Percentiles rank a stretch among this genome's conserved stretches.
These are phyloP conservation scores for Steccherinum ochraceum DNA, from an alignment of 768 basidiomycete species.

Conservation along the genomic window DNA sequence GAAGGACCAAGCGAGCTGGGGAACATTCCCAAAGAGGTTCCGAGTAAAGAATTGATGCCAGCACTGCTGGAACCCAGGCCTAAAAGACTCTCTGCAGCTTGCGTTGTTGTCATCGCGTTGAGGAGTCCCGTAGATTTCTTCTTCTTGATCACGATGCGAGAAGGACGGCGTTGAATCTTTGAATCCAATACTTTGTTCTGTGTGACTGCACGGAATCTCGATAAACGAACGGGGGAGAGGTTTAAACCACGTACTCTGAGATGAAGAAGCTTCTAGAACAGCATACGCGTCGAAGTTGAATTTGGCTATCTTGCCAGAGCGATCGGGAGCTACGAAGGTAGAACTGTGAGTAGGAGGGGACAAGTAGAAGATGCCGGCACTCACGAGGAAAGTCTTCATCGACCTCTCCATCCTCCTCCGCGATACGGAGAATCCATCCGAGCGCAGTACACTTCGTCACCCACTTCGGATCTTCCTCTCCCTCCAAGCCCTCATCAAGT, in stretches of 20 bases:
- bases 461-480: conserved; percentile 58
- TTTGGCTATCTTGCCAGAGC: conserved; percentile 77
- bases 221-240: not conserved
- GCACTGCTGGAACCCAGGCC: conserved; percentile 41
- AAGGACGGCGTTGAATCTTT: conserved; percentile 79
- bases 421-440: conserved; percentile 90
- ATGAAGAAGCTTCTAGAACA: conserved; percentile 65
- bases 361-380: conserved; percentile 24
- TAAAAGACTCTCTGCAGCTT: conserved; percentile 6
- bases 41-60: conserved; percentile 19
- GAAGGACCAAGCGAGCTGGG: conserved; percentile 67
- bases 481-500: conserved; percentile 57
- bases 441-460: conserved; percentile 59
- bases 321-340: conserved; percentile 81
- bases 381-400: conserved; percentile 97
- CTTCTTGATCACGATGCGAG: conserved; percentile 56
- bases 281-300: conserved; percentile 92
- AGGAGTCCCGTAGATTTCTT: conserved; percentile 51
- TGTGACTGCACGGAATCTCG: conserved; percentile 34
- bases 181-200: conserved; percentile 79
- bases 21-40: conserved; percentile 31
- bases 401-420: conserved; percentile 96
- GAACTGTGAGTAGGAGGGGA: not conserved
- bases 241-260: conserved; percentile 52
- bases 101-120: conserved; percentile 16